phyloP scores from a whole-genome alignment of 2,329 filamentous ascomycete species.

The Penicillium griseofulvum region DNA sequence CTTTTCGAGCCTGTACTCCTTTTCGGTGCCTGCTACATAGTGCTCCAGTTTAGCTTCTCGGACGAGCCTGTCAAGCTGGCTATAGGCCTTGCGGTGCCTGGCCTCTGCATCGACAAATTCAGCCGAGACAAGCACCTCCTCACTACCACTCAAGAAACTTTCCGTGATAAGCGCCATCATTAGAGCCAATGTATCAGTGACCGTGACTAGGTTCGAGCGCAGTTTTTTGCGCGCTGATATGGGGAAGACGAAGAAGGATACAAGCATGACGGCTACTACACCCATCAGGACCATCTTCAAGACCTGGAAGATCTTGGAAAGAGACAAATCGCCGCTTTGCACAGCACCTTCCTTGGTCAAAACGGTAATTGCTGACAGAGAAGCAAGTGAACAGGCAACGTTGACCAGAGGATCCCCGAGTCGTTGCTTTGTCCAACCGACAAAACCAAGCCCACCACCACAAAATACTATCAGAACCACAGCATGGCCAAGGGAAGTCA shows the following conservation, averaged over 20 bases:
- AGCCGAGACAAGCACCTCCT: constrained; percentile 69
- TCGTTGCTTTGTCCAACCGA: constrained; percentile 83
- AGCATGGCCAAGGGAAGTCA: constrained; percentile 70
- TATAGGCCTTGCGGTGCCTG: constrained; percentile 66
- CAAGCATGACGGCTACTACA: constrained; percentile 66
- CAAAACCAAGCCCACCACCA: constrained; percentile 79
- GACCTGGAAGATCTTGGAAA: constrained; percentile 76
- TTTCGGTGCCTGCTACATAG: constrained; percentile 75
- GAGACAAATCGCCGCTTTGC: constrained; percentile 75
- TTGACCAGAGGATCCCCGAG: constrained; percentile 77
- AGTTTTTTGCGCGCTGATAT: constrained; percentile 72
- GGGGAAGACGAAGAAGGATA: constrained; percentile 76
- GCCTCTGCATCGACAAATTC: constrained; percentile 62
- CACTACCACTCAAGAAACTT: constrained; percentile 78
- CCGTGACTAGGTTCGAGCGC: constrained; percentile 69
- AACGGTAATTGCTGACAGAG: constrained; percentile 83
- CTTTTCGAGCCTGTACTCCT: constrained; percentile 74
- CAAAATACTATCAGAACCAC: constrained; percentile 80
- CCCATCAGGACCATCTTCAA: constrained; percentile 82
- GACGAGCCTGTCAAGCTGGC: constrained; percentile 70
- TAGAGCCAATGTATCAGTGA: constrained; percentile 72
- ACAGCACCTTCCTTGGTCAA: constrained; percentile 89
- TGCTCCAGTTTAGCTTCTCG: constrained; percentile 88
- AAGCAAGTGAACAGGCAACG: constrained; percentile 79
- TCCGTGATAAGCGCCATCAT: constrained; percentile 79